Base-by-base conservation (phyloP, 164 flowering plant genomes). In the Liquidambar formosana region DNA sequence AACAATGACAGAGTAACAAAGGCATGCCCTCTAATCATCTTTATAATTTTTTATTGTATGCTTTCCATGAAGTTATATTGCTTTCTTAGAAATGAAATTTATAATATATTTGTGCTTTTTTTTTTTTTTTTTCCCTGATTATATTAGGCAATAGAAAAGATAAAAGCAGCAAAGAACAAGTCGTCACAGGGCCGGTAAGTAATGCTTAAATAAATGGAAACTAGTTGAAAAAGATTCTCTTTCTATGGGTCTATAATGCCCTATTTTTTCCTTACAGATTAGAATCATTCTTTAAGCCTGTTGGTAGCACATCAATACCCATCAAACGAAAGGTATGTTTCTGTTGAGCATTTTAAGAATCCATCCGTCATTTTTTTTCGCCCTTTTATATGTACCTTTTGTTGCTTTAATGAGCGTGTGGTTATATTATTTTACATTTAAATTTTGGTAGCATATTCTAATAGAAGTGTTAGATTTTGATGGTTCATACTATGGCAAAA, bases 251-350 rank as follows among this genome's bases (percentile, higher is more conserved):
- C 49, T 16, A 27, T 78, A 61, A 58, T 56, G 22, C 22, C 28
- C 15, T 33, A 6, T 27, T 61, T 38, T 14, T 67, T 58, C 48
- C 44, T 23, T 33, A 21, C 97, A 96, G 98, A 65, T 81, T 89
- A 60, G 97, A 92, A 64, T 92, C 98, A 27, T 93, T 94, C 81
- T 96, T 96, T 69, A 93, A 92, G 80, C 97, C 97, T 59, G 85
- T 77, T 57, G 79, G 78, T 21, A 85, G 71, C 41, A 48, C 82
- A 63, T 78, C 94, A 16, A 69, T 69, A 44, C 92, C 98, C 18
- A 38, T 79, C 59, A 93, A 92, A 73, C 73, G 97, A 58, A 96
- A 96, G 97, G 99, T 96, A 78, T 45, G 67, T 67, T 69, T 64
- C n/a, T 51, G 28, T 38, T n/a, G 16, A 41, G 67, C 61, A 53